Conservation (phyloP, 352 stramenopile species). For the Thraustochytrium sp. region DNA sequence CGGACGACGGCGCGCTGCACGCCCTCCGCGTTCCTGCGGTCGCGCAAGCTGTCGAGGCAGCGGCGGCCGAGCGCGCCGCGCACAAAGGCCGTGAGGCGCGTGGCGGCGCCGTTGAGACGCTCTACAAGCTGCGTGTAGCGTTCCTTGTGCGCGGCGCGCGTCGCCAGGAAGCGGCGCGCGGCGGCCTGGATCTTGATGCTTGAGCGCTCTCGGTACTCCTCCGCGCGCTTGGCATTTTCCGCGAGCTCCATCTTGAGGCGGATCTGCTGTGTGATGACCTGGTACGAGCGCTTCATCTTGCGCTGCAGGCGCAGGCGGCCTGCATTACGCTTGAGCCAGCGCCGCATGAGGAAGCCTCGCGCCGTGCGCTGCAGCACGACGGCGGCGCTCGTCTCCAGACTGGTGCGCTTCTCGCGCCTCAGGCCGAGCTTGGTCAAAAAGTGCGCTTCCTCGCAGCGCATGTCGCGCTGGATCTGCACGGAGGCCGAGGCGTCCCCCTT, state of each 20-base stretch:
- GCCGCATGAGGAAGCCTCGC: slow-evolving; percentile 29
- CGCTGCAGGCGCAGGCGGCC: slow-evolving; percentile 8
- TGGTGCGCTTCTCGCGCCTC: not conserved
- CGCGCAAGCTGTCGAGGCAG: not conserved
- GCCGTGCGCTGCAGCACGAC: not conserved
- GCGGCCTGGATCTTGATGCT: slow-evolving; percentile 25
- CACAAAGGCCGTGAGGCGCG: not conserved
- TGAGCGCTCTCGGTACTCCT: slow-evolving; percentile 23
- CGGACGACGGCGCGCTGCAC: not conserved
- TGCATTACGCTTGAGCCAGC: slow-evolving; percentile 38
- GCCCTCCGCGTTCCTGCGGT: not conserved
- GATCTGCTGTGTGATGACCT: slow-evolving; percentile 31
- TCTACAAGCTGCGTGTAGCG: not conserved
- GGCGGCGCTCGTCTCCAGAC: not conserved
- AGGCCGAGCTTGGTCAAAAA: slow-evolving; percentile 9
- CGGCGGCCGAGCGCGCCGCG: not conserved
- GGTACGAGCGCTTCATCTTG: slow-evolving; percentile 38
- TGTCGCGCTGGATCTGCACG: not conserved
- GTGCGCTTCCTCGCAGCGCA: slow-evolving; percentile 4
- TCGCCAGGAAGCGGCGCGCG: not conserved
- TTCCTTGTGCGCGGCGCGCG: not conserved
- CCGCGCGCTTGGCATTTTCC: slow-evolving; percentile 32
- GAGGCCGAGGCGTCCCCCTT: not conserved
- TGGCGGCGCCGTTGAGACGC: slow-evolving; percentile 17
- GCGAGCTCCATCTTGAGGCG: slow-evolving; percentile 34